A percentile compares a stretch with the other conserved stretches of the same genome.
These are phyloP conservation scores for Fistulinella cinereoalba DNA, from an alignment of 1,284 basidiomycete genomes.

Conservation along the genomic window DNA sequence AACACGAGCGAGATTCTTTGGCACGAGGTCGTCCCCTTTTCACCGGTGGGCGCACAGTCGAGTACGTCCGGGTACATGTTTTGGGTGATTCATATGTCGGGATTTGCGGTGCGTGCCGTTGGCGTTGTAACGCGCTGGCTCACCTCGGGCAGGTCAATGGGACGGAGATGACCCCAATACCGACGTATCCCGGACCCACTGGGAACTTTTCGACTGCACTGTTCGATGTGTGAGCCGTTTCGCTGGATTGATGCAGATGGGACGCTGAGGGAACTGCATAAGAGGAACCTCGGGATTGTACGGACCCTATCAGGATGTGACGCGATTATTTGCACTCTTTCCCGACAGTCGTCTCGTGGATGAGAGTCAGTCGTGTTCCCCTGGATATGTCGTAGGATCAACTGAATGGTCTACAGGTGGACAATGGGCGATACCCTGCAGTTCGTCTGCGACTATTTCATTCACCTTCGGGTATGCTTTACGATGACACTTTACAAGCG, in stretches of 20 bases:
- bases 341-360: conserved; percentile 71
- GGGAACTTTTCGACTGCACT: conserved; percentile 65
- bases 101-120: conserved; percentile 48
- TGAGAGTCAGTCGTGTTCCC: conserved; percentile 34
- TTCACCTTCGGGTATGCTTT: conserved; percentile 73
- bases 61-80: conserved; percentile 74
- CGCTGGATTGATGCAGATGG: not conserved
- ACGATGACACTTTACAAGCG: not conserved
- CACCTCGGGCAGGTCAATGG: conserved; percentile 55
- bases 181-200: conserved; percentile 64
- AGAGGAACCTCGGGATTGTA: conserved; percentile 79
- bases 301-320: conserved; percentile 79
- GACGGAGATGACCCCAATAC: conserved; percentile 51
- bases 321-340: conserved; percentile 62
- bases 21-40: conserved; percentile 72
- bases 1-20: conserved; percentile 61
- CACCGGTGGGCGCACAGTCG: conserved; percentile 53
- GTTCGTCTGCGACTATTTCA: conserved; percentile 60
- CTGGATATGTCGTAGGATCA: not conserved
- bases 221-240: conserved; percentile 65
- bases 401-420: conserved; percentile 44
- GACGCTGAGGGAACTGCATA: conserved; percentile 5
- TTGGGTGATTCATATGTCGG: conserved; percentile 70
- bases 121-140: conserved; percentile 1
- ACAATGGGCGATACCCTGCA: conserved; percentile 82